Evolutionary conservation across 177 flowering plant species (phyloP), one percentile per base, ranked within the genome.

Genomic region (Vitis hybrid): DNA sequence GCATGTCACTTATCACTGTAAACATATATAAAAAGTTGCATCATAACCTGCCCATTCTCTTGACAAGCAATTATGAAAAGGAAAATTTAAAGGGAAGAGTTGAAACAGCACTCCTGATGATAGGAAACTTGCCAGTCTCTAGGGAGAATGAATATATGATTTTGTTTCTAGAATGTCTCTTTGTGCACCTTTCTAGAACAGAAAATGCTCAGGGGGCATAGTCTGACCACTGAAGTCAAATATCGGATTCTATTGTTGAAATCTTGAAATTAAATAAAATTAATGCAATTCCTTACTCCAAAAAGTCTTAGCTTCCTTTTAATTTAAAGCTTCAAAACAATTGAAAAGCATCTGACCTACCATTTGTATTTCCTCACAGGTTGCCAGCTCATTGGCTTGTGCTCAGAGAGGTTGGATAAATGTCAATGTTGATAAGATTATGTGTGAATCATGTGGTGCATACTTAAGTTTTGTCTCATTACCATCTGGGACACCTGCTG

Each of bases 401-500:
- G 99, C 99, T 58, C 86, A 88, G 72, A 90, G 89, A 82, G 98
- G 99, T 71, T 94, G 98, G 99, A 79, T 88, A 55, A 96, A 83
- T 79, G 82, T 85, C 63, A 90, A 82, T 74, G 80, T 82, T 74
- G 90, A 96, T 78, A 86, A 83, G 66, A 81, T 96, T 73, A 85
- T 73, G 52, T 96, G 98, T 58, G 97, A 92, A 75, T 80, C 88
- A 48, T 96, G 99, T 78, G 94, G 93, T 49, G 89, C 85, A 62
- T 74, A 58, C 77, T 70, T 92, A 55, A 83, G 78, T 69, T 90
- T 86, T 77, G 70, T 62, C 75, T 48, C 70, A 16, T 70, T 75
- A 60, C 74, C 87, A 70, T 77, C 89, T 8, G 84, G 84, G 88
- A 76, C 83, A 14, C 70, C 82, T 50, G 39, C 77, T 56, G 89